Conservation (phyloP, 83 land plant genomes). For the Picea mariana region DNA sequence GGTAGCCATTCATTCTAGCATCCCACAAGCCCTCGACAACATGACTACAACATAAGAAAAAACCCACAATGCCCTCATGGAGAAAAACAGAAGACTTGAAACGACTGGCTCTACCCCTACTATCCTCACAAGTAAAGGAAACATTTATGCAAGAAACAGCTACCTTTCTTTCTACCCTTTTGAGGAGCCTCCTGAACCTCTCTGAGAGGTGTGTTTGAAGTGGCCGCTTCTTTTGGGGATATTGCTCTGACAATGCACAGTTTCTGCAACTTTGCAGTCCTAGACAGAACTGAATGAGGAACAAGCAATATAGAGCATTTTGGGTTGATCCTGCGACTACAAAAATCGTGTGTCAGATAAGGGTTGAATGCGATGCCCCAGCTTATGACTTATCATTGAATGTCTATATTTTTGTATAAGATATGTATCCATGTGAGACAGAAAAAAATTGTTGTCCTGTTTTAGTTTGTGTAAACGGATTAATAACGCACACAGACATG, state of each 20-base stretch:
- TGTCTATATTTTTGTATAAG: neutral
- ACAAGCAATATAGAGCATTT: neutral
- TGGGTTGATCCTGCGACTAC: conserved; percentile 2
- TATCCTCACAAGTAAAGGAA: neutral
- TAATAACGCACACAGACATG: neutral
- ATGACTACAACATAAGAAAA: neutral
- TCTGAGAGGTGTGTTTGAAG: neutral
- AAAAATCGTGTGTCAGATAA: neutral
- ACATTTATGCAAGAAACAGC: neutral
- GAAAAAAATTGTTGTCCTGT: neutral
- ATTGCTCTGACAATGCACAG: neutral
- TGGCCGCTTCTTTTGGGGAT: neutral
- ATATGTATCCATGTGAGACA: neutral
- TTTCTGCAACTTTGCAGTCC: neutral
- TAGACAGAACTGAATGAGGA: neutral
- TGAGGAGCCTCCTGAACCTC: conserved; percentile 1
- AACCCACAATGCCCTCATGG: neutral
- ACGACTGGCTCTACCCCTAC: neutral
- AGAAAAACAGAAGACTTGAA: neutral
- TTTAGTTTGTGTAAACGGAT: neutral
- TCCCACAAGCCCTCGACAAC: neutral
- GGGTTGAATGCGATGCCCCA: neutral
- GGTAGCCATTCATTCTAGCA: conserved; percentile 15
- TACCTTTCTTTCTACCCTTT: conserved; percentile 6
- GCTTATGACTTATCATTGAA: neutral